phyloP scores from a whole-genome alignment of 768 basidiomycete genomes.

The Stropharia rugosoannulata region DNA sequence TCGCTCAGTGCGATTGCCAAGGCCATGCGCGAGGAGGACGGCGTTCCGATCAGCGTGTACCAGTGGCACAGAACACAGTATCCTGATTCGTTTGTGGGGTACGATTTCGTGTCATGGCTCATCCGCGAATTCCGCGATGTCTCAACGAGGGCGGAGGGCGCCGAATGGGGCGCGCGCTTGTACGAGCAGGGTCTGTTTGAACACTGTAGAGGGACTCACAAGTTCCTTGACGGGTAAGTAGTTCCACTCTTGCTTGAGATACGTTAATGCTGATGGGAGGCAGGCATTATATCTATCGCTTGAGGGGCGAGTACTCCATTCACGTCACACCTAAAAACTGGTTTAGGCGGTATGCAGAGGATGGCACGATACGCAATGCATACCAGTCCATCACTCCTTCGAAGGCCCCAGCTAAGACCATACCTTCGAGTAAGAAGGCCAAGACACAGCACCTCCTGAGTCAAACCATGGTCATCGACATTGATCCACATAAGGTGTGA shows the following conservation, averaged over 20 bases:
- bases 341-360: constrained; percentile 61
- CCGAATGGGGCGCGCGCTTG: constrained; percentile 75
- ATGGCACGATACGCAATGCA: constrained; percentile 28
- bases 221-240: constrained; percentile 83
- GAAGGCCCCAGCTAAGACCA: constrained; percentile 6
- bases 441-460: constrained; percentile 73
- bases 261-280: neutral
- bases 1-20: constrained; percentile 65
- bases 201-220: constrained; percentile 76
- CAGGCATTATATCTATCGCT: constrained; percentile 87
- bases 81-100: constrained; percentile 84
- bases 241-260: neutral
- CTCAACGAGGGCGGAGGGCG: constrained; percentile 74
- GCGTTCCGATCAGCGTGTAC: constrained; percentile 79
- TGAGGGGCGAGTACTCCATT: constrained; percentile 75
- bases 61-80: constrained; percentile 79
- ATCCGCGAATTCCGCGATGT: constrained; percentile 91
- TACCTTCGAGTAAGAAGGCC: constrained; percentile 39
- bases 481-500: constrained; percentile 71
- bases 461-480: constrained; percentile 89
- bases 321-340: constrained; percentile 65
- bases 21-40: constrained; percentile 84
- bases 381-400: constrained; percentile 10
- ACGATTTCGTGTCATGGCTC: constrained; percentile 89
- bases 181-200: constrained; percentile 84